Evolutionary conservation across 495 filamentous ascomycete genomes (phyloP).

Genomic region (Lindgomyces ingoldianus): DNA sequence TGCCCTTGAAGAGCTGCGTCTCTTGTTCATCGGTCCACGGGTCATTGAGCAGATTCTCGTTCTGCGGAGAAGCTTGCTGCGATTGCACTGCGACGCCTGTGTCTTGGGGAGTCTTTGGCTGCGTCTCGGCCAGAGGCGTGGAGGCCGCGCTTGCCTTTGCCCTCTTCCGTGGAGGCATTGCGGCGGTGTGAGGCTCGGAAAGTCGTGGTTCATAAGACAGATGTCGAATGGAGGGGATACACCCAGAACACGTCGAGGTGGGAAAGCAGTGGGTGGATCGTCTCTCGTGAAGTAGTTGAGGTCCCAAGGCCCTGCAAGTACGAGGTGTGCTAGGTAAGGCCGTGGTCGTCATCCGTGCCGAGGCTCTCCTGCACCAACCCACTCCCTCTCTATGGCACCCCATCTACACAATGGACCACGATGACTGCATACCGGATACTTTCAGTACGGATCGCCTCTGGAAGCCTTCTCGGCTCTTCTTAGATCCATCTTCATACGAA

Average conservation of each 20-base stretch:
- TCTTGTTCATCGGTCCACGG: slow-evolving; percentile 96
- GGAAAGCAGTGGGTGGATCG: neutral
- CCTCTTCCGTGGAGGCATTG: slow-evolving; percentile 39
- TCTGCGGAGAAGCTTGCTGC: slow-evolving; percentile 27
- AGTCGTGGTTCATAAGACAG: too few species aligned
- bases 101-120: slow-evolving; percentile 36
- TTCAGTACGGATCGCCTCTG: slow-evolving; percentile 29
- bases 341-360: slow-evolving; percentile 32
- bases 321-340: slow-evolving; percentile 14
- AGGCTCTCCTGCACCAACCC: slow-evolving; percentile 5
- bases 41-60: slow-evolving; percentile 56
- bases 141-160: slow-evolving; percentile 39
- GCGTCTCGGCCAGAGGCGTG: slow-evolving; percentile 36
- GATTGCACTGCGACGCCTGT: slow-evolving; percentile 14
- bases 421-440: slow-evolving; percentile 8
- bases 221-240: too few species aligned
- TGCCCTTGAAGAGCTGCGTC: slow-evolving; percentile 82
- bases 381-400: neutral
- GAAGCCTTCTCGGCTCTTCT: slow-evolving; percentile 27
- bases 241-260: too few species aligned
- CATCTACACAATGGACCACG: slow-evolving; percentile 21
- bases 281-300: neutral
- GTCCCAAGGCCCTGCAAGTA: too few species aligned
- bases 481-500: slow-evolving; percentile 17
- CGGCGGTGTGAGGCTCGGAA: neutral